These are phyloP conservation scores for Mortierella sp. DNA, from an alignment of 371 early-diverging fungal genomes.

Conservation along the genomic window DNA sequence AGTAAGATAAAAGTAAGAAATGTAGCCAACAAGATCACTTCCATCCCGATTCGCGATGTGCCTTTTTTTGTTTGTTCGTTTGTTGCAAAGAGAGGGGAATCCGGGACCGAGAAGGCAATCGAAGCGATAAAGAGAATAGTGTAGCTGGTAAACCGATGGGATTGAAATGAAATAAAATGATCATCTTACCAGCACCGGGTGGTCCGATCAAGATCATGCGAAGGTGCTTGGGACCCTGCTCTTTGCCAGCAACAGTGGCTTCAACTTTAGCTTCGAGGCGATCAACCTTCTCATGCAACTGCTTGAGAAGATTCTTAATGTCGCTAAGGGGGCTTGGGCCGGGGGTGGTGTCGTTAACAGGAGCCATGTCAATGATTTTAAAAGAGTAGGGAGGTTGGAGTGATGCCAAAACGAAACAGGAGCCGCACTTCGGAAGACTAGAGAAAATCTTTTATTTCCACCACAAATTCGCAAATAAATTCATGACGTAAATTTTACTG, in stretches of 20 bases:
- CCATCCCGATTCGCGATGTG: background rate
- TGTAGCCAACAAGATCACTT: background rate
- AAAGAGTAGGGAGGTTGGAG: constrained; percentile 22
- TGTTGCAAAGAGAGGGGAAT: background rate
- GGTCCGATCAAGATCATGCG: constrained; percentile 98
- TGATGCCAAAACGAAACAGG: constrained; percentile 6
- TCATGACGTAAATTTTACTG: background rate
- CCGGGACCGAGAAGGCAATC: no score
- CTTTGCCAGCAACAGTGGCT: constrained; percentile 27
- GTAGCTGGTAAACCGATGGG: background rate
- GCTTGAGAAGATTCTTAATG: constrained; percentile 58
- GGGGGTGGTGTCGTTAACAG: constrained; percentile 54
- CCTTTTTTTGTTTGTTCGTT: background rate
- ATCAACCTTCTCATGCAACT: constrained; percentile 57
- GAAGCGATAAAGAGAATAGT: background rate
- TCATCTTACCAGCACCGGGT: constrained; percentile 89
- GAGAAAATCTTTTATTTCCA: background rate
- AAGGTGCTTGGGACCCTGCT: constrained; percentile 60
- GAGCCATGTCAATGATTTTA: constrained; percentile 44
- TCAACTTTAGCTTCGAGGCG: constrained; percentile 56
- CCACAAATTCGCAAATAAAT: background rate
- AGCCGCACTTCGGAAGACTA: background rate
- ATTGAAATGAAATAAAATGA: background rate
- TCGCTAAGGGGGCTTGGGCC: constrained; percentile 57
- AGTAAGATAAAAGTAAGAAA: background rate